Evolutionary conservation across 768 basidiomycete genomes (phyloP), one percentile per base, ranked within the genome.

Genomic region (Candolleomyces aberdarensis): DNA sequence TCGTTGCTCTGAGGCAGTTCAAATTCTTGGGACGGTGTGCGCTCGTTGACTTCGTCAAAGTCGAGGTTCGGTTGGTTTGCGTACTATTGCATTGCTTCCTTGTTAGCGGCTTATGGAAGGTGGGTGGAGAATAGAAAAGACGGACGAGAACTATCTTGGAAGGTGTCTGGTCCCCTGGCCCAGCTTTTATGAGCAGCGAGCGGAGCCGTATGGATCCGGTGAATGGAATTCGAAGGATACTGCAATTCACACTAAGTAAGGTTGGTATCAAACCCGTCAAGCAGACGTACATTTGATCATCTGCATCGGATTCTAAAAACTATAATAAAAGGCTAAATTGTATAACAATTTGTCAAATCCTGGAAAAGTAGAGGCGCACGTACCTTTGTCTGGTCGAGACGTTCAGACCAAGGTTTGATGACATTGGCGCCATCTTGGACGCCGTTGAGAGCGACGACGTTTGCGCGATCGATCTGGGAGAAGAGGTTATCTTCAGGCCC

Each of bases 221-320:
- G 73, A 97, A 96, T 1, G 95, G 94, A 29, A 97, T 71, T 53
- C 89, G 89, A 56, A 94, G 74, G 65, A 94, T 92, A 66, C 92
- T 93, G 9, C 48, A 62, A 22, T 15, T 40, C 19, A 36, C 39
- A 15, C 41, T 56, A 17, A 62, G 32, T 19, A 29, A 62, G 20
- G 20, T n/a, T 17, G 40, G 57, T 59, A 29, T 59, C 41, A 50
- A 50, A 41, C 8, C 32, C 36, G 31, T 15, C 39, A 5, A 11
- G 36, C 8, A 51, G 44, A 54, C 46, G 66, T 72, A 92, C 92
- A 97, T 73, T 72, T 94, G 90, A 69, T 96, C 94, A 73, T 96
- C 95, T 39, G 90, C 89, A 64, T 97, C 95, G 17, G 92, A 94
- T 72, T 94, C 90, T 61, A 95, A 71, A 62, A 75, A 91, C 94